A percentile compares a stretch with the other conserved stretches of the same genome.
Conservation (phyloP, 2,329 filamentous ascomycete species). For the Fusarium veterinarium region DNA sequence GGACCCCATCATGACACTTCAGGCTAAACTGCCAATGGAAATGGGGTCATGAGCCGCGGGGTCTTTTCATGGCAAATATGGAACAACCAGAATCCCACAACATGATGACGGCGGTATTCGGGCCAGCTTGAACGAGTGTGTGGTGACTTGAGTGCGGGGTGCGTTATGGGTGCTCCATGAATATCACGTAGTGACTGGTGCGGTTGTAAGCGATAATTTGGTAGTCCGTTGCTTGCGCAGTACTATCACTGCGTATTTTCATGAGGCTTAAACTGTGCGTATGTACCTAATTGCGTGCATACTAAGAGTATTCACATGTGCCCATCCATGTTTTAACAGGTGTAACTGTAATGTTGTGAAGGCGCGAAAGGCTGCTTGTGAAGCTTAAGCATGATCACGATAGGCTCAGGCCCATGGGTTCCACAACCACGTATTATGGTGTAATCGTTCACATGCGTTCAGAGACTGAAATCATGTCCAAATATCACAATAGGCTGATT, state of each 20-base stretch:
- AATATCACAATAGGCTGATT: slow-evolving; percentile 1
- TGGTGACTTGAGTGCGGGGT: slow-evolving; percentile 32
- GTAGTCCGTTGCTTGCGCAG: background rate
- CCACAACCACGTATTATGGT: slow-evolving; percentile 5
- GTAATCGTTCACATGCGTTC: slow-evolving; percentile 4
- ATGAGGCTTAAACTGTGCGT: slow-evolving; percentile 7
- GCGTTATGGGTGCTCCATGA: slow-evolving; percentile 29
- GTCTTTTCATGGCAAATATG: slow-evolving; percentile 7
- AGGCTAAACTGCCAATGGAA: slow-evolving; percentile 42
- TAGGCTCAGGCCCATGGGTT: slow-evolving; percentile 12
- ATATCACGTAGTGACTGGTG: slow-evolving; percentile 38
- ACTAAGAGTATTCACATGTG: background rate
- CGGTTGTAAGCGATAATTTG: slow-evolving; percentile 23
- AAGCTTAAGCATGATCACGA: slow-evolving; percentile 12
- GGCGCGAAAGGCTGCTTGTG: background rate
- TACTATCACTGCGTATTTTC: background rate
- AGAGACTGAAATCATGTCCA: background rate
- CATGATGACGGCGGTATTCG: slow-evolving; percentile 16
- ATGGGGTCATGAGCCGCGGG: slow-evolving; percentile 30
- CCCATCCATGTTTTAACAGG: background rate
- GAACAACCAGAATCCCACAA: background rate
- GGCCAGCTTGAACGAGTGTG: slow-evolving; percentile 28
- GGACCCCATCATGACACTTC: slow-evolving; percentile 43
- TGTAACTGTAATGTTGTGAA: background rate
- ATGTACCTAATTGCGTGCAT: background rate